Evolutionary conservation across 2,329 filamentous ascomycete genomes (phyloP).

Genomic region (Botrytis cinerea): DNA sequence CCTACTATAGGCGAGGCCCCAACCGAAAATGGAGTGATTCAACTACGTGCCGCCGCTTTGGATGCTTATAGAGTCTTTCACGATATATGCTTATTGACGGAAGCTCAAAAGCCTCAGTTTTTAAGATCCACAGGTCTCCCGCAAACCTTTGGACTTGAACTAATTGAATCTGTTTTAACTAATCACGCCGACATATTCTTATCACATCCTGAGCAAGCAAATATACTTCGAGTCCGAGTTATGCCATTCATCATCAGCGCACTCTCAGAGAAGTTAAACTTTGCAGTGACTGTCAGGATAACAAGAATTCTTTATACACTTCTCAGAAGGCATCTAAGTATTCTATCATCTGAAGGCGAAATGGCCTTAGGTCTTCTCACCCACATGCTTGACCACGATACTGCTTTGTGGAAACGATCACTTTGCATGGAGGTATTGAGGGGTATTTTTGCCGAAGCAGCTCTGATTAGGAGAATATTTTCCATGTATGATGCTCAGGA

Average conservation of each 20-base stretch:
- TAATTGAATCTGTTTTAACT: constrained; percentile 86
- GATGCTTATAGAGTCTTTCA: constrained; percentile 88
- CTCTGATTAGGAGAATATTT: constrained; percentile 77
- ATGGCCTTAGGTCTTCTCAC: constrained; percentile 80
- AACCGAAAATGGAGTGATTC: constrained; percentile 62
- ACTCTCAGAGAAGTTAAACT: constrained; percentile 75
- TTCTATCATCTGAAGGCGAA: constrained; percentile 77
- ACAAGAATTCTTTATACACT: constrained; percentile 82
- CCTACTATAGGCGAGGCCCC: constrained; percentile 67
- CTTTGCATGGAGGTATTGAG: constrained; percentile 90
- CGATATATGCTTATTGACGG: constrained; percentile 84
- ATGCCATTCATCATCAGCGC: constrained; percentile 82
- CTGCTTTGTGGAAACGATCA: constrained; percentile 80
- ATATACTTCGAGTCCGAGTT: constrained; percentile 73
- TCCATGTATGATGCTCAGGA: constrained; percentile 74
- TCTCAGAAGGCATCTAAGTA: constrained; percentile 73
- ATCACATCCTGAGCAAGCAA: constrained; percentile 75
- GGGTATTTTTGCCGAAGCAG: constrained; percentile 79
- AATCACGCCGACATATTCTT: constrained; percentile 83
- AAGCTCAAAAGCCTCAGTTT: constrained; percentile 80
- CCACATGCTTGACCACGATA: constrained; percentile 85
- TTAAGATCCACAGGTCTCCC: constrained; percentile 77
- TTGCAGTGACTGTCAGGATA: constrained; percentile 79
- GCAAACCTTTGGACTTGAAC: constrained; percentile 81
- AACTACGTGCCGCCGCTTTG: constrained; percentile 73